phyloP scores from a whole-genome alignment of 768 basidiomycete genomes.

The Xerocomellus intermedius region DNA sequence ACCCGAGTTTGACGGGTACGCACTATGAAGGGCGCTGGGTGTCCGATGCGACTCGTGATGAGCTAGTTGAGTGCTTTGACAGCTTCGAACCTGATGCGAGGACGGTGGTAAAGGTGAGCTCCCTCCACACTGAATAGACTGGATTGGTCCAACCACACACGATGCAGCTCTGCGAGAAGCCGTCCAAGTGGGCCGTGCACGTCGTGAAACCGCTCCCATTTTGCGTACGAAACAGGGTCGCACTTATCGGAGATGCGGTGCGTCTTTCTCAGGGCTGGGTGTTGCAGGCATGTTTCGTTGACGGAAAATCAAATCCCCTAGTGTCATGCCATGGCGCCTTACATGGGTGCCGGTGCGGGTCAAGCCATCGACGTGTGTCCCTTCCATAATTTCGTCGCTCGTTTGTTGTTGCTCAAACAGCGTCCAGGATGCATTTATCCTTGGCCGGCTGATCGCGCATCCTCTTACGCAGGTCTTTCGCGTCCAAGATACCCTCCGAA shows the following conservation, averaged over 20 bases:
- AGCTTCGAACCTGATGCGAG: slow-evolving; percentile 39
- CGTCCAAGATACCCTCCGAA: neutral
- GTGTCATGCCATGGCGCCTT: slow-evolving; percentile 28
- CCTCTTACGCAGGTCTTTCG: slow-evolving; percentile 8
- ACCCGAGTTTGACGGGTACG: slow-evolving; percentile 31
- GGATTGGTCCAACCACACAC: neutral
- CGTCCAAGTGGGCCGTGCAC: slow-evolving; percentile 46
- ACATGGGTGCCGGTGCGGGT: slow-evolving; percentile 24
- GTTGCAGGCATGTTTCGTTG: neutral
- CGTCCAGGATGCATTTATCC: slow-evolving; percentile 19
- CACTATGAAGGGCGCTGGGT: slow-evolving; percentile 34
- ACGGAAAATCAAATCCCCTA: neutral
- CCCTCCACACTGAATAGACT: neutral
- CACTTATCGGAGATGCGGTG: slow-evolving; percentile 52
- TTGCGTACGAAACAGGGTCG: slow-evolving; percentile 40
- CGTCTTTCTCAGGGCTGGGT: neutral
- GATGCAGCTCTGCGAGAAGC: slow-evolving; percentile 34
- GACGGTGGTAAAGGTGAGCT: slow-evolving; percentile 28
- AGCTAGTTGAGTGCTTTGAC: slow-evolving; percentile 31
- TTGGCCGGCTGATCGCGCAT: slow-evolving; percentile 26
- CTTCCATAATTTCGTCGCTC: neutral
- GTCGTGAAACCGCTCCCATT: slow-evolving; percentile 40
- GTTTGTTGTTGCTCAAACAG: neutral
- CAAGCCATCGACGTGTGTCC: slow-evolving; percentile 27
- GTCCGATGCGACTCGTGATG: slow-evolving; percentile 29